Evolutionary conservation across 495 filamentous ascomycete species (phyloP).

Genomic region (Aspergillus coremiiformis): DNA sequence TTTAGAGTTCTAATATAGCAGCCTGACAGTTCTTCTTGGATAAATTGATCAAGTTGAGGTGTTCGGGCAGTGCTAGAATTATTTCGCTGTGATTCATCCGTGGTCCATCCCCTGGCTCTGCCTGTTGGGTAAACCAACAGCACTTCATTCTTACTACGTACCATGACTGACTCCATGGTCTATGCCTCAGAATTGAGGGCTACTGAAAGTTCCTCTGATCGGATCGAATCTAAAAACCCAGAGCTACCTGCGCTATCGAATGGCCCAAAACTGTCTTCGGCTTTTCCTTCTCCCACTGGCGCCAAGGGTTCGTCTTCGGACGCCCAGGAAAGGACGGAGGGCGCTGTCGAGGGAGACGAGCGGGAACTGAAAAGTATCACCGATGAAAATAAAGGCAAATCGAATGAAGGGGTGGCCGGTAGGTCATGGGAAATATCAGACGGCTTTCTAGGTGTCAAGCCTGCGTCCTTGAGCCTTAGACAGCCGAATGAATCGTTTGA

Average conservation of each 20-base stretch:
- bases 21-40: background rate
- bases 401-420: conserved; percentile 5
- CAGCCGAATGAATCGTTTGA: conserved; percentile 24
- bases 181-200: conserved; percentile 17
- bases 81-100: background rate
- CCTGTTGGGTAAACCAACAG: background rate
- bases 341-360: background rate
- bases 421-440: conserved; percentile 17
- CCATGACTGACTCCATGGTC: conserved; percentile 23
- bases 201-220: conserved; percentile 14
- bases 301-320: conserved; percentile 15
- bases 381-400: conserved; percentile 17
- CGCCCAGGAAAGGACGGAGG: conserved; percentile 3
- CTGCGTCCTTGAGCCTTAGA: conserved; percentile 22
- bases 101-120: background rate
- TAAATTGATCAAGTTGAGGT: background rate
- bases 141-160: background rate
- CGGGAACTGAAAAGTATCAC: background rate
- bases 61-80: background rate
- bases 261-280: conserved; percentile 23
- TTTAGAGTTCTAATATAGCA: background rate
- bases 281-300: conserved; percentile 31
- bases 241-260: conserved; percentile 20
- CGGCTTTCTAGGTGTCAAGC: conserved; percentile 14
- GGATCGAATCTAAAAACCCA: conserved; percentile 18